Conservation (phyloP, 768 basidiomycete genomes). For the Pleurotus djamor region DNA sequence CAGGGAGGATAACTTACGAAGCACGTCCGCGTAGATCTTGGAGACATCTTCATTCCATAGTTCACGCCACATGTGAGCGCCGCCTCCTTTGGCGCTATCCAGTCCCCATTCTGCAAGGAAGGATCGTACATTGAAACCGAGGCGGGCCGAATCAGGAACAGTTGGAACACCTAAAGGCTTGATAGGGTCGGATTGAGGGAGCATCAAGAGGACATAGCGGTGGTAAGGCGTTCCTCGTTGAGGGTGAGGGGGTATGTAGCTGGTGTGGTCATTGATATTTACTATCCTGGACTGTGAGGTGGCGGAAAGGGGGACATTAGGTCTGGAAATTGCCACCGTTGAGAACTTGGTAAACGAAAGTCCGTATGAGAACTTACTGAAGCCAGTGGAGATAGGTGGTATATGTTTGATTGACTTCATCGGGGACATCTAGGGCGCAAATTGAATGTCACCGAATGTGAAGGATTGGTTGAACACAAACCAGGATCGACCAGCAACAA, state of each 20-base stretch:
- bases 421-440: constrained; percentile 68
- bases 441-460: constrained; percentile 9
- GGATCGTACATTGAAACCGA: constrained; percentile 62
- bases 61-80: constrained; percentile 82
- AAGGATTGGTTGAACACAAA: constrained; percentile 8
- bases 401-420: constrained; percentile 61
- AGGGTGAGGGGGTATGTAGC: constrained; percentile 90
- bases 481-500: constrained; percentile 85
- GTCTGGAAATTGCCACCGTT: constrained; percentile 36
- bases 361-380: constrained; percentile 49
- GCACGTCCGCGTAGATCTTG: constrained; percentile 58
- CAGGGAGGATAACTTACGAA: constrained; percentile 50
- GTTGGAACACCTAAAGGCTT: constrained; percentile 42
- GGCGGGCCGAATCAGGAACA: constrained; percentile 43
- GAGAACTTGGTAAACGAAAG: neutral
- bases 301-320: constrained; percentile 78
- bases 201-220: constrained; percentile 77
- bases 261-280: constrained; percentile 50
- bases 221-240: constrained; percentile 88
- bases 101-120: constrained; percentile 59
- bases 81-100: constrained; percentile 57
- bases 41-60: constrained; percentile 69
- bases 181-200: constrained; percentile 61
- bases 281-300: constrained; percentile 34
- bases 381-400: constrained; percentile 84